Evolutionary conservation across 768 basidiomycete species (phyloP).

Genomic region (Leccinum variicolor): DNA sequence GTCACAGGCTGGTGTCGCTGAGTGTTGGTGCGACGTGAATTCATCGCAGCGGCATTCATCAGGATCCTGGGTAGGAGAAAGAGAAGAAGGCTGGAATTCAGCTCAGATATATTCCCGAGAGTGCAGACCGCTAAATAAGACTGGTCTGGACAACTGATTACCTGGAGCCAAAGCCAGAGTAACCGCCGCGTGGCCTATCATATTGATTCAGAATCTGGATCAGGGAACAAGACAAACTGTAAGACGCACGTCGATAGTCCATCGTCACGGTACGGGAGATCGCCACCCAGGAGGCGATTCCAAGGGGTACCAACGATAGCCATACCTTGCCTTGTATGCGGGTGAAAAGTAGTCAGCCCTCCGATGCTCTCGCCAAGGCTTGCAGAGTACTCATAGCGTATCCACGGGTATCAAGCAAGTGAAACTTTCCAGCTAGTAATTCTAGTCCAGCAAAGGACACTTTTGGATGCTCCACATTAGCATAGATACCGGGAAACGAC

Average conservation of each 20-base stretch:
- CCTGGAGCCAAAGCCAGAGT: not conserved
- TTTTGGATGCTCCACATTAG: constrained; percentile 23
- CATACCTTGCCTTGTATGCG: constrained; percentile 65
- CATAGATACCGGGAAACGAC: not conserved
- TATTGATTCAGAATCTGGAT: not conserved
- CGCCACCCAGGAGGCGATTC: constrained; percentile 69
- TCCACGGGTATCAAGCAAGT: constrained; percentile 79
- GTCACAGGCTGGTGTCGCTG: constrained; percentile 21
- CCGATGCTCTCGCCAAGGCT: not conserved
- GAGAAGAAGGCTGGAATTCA: not conserved
- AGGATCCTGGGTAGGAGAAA: not conserved
- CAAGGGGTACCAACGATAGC: constrained; percentile 72
- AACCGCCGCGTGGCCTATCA: constrained; percentile 53
- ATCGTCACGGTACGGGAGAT: constrained; percentile 72
- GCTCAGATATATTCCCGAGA: not conserved
- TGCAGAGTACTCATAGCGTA: constrained; percentile 46
- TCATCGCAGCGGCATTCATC: constrained; percentile 26
- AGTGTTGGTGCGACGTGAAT: constrained; percentile 25
- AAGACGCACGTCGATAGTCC: constrained; percentile 77
- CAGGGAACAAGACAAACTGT: not conserved
- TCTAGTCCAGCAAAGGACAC: constrained; percentile 93
- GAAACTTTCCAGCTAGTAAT: constrained; percentile 87
- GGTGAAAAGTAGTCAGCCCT: not conserved
- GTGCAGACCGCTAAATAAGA: not conserved
- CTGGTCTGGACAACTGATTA: constrained; percentile 4